Base-by-base conservation (phyloP, 2,329 filamentous ascomycete species). In the Fusarium sp. region DNA sequence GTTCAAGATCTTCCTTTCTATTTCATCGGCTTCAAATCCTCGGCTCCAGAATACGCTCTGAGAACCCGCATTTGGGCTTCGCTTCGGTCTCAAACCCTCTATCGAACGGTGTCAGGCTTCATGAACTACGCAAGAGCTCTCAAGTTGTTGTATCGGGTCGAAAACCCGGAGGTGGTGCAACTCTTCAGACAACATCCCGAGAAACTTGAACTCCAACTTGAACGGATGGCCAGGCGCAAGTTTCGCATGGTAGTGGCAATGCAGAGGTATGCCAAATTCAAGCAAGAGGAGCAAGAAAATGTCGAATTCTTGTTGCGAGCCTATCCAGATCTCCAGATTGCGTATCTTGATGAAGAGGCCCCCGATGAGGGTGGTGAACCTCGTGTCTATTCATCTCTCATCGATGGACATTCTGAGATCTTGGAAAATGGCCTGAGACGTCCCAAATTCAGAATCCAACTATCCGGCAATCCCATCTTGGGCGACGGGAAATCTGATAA, bases 271-370 rank as follows among this genome's bases (percentile, higher is more conserved):
- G 52, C 52, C 32, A 57, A 57, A 37, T 57, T 57, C 52, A 57
- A 57, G 32, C 14, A 23, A 57, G 52, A 57, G 25, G 52, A 57
- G 52, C 52, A 57, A 57, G 52, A 37, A 57, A 57, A 57, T 35
- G 52, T 25, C 20, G 52, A 57, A 37, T 57, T 57, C 52, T 57
- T 57, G 20, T 37, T 57, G 8, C 20, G 52, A 23, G 52, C 52
- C 14, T 57, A 37, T 57, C 52, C 52, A 23, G 32, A 57, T 27
- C 52, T 57, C 16, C 52, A 57, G 52, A 57, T 57, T 57, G 52
- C 52, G 52, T 57, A 57, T 57, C 52, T 57, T 35, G 52, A 57
- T 35, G 52, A 57, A 57, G 52, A 57, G 32, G 30, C 52, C 6
- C n/a, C 52, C 6, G 52, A 37, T 37, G 32, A 57, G 32, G 32